Conservation (phyloP, 2,329 filamentous ascomycete genomes). For the Colletotrichum musae region DNA sequence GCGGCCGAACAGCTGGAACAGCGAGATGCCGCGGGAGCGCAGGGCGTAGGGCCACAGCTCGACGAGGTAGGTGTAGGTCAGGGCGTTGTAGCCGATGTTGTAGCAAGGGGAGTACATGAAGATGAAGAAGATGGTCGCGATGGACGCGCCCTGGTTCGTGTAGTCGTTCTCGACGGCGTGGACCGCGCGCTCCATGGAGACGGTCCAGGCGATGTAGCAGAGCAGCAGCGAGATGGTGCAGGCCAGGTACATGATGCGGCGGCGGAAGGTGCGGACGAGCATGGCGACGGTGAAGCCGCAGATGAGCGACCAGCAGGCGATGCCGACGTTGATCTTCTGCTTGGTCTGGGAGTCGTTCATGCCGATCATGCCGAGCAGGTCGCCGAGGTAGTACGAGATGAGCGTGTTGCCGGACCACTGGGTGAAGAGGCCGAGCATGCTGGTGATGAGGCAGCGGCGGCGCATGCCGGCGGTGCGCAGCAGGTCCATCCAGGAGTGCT, state of each 20-base stretch:
- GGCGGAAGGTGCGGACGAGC: conserved; percentile 58
- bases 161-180: conserved; percentile 47
- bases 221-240: conserved; percentile 55
- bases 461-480: conserved; percentile 65
- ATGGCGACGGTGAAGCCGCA: conserved; percentile 60
- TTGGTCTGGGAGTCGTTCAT: conserved; percentile 57
- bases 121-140: conserved; percentile 67
- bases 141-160: conserved; percentile 51
- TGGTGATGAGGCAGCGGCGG: conserved; percentile 63
- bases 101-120: conserved; percentile 69
- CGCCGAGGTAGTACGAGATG: conserved; percentile 63
- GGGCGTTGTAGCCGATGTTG: conserved; percentile 73
- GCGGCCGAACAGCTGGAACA: conserved; percentile 51
- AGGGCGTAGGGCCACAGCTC: conserved; percentile 72
- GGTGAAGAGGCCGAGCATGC: conserved; percentile 66
- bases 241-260: conserved; percentile 63
- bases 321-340: conserved; percentile 62
- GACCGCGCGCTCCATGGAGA: conserved; percentile 57
- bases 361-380: conserved; percentile 61
- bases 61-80: conserved; percentile 73
- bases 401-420: conserved; percentile 68
- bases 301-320: conserved; percentile 62
- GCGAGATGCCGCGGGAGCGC: conserved; percentile 66
- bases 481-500: conserved; percentile 68
- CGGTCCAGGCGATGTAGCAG: conserved; percentile 70